phyloP scores from a whole-genome alignment of 768 basidiomycete species.

The Pholiota molesta region DNA sequence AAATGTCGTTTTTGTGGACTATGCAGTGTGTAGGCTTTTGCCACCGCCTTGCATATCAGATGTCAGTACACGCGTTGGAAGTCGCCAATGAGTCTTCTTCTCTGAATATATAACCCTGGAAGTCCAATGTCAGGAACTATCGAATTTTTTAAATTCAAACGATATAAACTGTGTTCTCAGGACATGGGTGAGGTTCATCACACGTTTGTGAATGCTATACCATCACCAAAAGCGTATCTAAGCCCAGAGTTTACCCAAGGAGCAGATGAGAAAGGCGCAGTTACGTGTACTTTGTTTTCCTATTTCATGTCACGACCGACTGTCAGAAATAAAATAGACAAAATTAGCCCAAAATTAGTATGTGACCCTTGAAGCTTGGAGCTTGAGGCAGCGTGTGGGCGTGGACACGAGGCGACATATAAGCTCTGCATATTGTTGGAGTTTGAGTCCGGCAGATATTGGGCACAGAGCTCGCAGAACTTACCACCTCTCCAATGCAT shows the following conservation, averaged over 20 bases:
- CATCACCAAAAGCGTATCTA: neutral
- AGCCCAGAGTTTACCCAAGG: neutral
- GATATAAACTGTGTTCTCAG: too few relatives aligned
- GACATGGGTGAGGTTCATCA: neutral
- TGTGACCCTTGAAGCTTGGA: neutral
- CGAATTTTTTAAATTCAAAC: too few relatives aligned
- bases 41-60: too few relatives aligned
- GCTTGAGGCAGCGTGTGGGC: neutral
- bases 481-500: neutral
- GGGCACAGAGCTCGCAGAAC: neutral
- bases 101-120: too few relatives aligned
- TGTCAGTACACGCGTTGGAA: too few relatives aligned
- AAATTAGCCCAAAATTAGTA: neutral
- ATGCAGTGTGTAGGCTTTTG: too few relatives aligned
- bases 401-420: neutral
- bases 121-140: too few relatives aligned
- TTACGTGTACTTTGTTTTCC: neutral
- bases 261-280: neutral
- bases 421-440: neutral
- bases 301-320: neutral
- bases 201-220: neutral
- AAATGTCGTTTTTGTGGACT: too few relatives aligned
- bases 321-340: neutral
- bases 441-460: neutral
- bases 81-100: too few relatives aligned